Evolutionary conservation across 2,329 filamentous ascomycete species (phyloP).

Genomic region (Hymenoscyphus scutula): DNA sequence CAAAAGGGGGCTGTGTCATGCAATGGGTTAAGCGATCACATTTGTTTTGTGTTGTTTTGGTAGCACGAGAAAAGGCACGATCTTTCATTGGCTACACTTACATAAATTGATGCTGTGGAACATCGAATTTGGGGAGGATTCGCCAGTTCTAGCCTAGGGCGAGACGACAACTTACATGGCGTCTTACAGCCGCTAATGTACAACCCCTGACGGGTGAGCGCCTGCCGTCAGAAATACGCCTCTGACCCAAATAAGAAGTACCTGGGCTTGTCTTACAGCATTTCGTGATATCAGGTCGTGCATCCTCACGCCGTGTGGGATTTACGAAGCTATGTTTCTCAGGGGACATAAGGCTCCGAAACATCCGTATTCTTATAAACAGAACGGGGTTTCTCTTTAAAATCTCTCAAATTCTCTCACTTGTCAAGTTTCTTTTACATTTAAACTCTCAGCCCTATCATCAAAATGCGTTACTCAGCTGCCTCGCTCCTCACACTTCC

Average conservation of each 20-base stretch:
- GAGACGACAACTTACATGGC: background rate
- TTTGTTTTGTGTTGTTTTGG: background rate
- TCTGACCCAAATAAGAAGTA: background rate
- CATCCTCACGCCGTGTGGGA: background rate
- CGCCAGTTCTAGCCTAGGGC: background rate
- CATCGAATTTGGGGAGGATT: background rate
- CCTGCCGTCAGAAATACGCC: constrained; percentile 3
- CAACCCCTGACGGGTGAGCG: background rate
- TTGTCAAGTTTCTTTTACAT: background rate
- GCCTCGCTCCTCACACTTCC: constrained; percentile 17
- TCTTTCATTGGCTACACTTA: background rate
- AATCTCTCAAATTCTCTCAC: constrained; percentile 5
- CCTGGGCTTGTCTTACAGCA: background rate
- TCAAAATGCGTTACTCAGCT: background rate
- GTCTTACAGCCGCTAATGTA: background rate
- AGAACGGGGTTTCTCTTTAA: background rate
- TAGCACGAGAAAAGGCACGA: background rate
- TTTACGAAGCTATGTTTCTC: background rate
- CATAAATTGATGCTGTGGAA: background rate
- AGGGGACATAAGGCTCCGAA: background rate
- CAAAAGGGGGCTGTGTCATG: background rate
- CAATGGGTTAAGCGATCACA: constrained; percentile 1
- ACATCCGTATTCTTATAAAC: background rate
- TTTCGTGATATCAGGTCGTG: background rate
- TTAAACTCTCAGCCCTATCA: background rate